phyloP scores from a whole-genome alignment of 306 rosid genomes.

The Adenanthera pavonina region DNA sequence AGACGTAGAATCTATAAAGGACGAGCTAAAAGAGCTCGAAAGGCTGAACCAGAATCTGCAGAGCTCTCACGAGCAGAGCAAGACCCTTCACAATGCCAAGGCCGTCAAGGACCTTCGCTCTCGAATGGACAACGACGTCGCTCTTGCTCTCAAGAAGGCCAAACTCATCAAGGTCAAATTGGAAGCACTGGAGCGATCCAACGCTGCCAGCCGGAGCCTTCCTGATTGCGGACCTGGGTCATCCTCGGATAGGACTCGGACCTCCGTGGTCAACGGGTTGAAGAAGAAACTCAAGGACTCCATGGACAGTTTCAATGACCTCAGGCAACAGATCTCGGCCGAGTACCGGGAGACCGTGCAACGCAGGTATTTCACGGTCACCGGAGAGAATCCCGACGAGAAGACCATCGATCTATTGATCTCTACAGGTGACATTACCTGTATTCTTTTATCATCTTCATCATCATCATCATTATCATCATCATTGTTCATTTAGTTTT shows the following conservation, averaged over 20 bases:
- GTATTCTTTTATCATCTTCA: background rate
- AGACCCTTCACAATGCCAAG: constrained; percentile 69
- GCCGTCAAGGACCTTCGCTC: constrained; percentile 74
- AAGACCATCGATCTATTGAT: constrained; percentile 67
- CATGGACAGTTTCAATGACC: constrained; percentile 64
- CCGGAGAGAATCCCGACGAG: constrained; percentile 79
- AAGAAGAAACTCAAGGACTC: constrained; percentile 72
- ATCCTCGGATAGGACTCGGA: constrained; percentile 70
- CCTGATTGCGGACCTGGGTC: constrained; percentile 76
- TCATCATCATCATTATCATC: no score
- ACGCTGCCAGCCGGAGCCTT: constrained; percentile 65
- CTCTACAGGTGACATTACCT: constrained; percentile 56
- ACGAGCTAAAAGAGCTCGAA: constrained; percentile 70
- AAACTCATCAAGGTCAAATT: constrained; percentile 66
- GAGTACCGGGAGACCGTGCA: constrained; percentile 77
- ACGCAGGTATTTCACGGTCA: constrained; percentile 72
- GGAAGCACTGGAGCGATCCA: constrained; percentile 71
- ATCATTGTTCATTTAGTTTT: background rate
- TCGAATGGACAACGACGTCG: constrained; percentile 69
- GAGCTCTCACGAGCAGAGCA: constrained; percentile 63
- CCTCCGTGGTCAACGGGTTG: constrained; percentile 64
- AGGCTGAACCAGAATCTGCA: constrained; percentile 50
- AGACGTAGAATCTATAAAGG: constrained; percentile 68
- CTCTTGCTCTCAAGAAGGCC: constrained; percentile 69
- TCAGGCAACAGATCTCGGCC: constrained; percentile 59